Conservation (phyloP, 306 rosid genomes). For the Vigna reflexopilosa region DNA sequence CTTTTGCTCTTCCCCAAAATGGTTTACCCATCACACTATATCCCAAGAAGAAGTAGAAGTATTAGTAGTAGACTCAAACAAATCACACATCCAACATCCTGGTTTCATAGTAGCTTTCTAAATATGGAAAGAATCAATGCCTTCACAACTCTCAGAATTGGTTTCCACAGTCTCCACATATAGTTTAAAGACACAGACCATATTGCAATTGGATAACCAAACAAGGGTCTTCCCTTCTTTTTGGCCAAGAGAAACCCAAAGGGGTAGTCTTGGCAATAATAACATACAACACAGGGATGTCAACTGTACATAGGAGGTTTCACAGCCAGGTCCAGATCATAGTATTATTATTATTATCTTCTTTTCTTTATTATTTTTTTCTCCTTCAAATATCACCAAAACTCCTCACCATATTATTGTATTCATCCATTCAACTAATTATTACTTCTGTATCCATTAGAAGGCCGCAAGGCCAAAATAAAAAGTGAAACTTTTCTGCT, state of each 20-base stretch:
- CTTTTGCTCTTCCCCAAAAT: constrained; percentile 95
- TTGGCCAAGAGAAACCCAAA: constrained; percentile 45
- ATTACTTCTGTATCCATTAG: constrained; percentile 38
- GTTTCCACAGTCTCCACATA: constrained; percentile 21
- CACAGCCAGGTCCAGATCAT: constrained; percentile 33
- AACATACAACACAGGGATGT: constrained; percentile 40
- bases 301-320: constrained; percentile 60
- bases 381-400: constrained; percentile 44
- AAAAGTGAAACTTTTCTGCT: constrained; percentile 6
- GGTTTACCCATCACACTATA: constrained; percentile 83
- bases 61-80: constrained; percentile 26
- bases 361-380: constrained; percentile 8
- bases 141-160: constrained; percentile 32
- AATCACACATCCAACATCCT: constrained; percentile 27
- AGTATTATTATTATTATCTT: constrained; percentile 36
- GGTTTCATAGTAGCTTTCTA: constrained; percentile 30
- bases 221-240: constrained; percentile 48
- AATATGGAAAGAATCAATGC: constrained; percentile 44
- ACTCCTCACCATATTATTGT: constrained; percentile 48
- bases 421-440: constrained; percentile 42
- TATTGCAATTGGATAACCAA: constrained; percentile 29
- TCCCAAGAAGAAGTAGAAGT: constrained; percentile 46
- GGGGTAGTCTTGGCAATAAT: constrained; percentile 45
- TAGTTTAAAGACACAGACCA: constrained; percentile 9
- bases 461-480: constrained; percentile 47